These are phyloP conservation scores for Stephanodiscus triporus DNA, from an alignment of 108 stramenopile genomes.

Conservation along the genomic window DNA sequence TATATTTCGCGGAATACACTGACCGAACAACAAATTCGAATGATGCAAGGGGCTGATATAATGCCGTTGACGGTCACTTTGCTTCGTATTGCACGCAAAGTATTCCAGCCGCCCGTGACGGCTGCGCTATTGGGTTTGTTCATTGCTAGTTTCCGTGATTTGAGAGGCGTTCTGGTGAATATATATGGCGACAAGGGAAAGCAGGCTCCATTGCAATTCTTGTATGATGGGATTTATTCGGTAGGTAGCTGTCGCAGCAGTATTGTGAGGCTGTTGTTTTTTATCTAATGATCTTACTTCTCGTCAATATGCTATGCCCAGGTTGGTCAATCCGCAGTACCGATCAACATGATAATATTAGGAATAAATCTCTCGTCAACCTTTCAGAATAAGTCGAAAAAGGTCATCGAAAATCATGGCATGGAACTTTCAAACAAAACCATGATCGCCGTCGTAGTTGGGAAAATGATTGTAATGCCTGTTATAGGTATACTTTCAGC, in stretches of 20 bases:
- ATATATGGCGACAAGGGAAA: slow-evolving; percentile 54
- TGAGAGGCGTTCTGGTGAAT: slow-evolving; percentile 83
- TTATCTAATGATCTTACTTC: neutral
- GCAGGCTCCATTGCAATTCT: slow-evolving; percentile 81
- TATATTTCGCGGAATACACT: neutral
- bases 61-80: slow-evolving; percentile 44
- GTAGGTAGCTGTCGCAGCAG: slow-evolving; percentile 25
- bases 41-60: slow-evolving; percentile 34
- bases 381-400: slow-evolving; percentile 38
- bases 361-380: slow-evolving; percentile 78
- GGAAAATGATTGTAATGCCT: slow-evolving; percentile 88
- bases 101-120: slow-evolving; percentile 85
- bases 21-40: slow-evolving; percentile 23
- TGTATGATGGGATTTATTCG: slow-evolving; percentile 83
- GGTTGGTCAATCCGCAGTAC: slow-evolving; percentile 83
- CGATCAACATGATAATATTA: slow-evolving; percentile 90
- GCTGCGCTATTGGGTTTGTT: slow-evolving; percentile 72
- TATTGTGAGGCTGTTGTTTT: neutral
- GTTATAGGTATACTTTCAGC: slow-evolving; percentile 64
- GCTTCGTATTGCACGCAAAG: slow-evolving; percentile 33
- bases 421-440: slow-evolving; percentile 54
- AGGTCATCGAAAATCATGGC: slow-evolving; percentile 15
- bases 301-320: slow-evolving; percentile 1
- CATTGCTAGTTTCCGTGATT: slow-evolving; percentile 61
- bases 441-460: slow-evolving; percentile 67